Evolutionary conservation across 139 green algal species (phyloP), one percentile per base, ranked within the genome.

Genomic region (Coelastrella sp.): DNA sequence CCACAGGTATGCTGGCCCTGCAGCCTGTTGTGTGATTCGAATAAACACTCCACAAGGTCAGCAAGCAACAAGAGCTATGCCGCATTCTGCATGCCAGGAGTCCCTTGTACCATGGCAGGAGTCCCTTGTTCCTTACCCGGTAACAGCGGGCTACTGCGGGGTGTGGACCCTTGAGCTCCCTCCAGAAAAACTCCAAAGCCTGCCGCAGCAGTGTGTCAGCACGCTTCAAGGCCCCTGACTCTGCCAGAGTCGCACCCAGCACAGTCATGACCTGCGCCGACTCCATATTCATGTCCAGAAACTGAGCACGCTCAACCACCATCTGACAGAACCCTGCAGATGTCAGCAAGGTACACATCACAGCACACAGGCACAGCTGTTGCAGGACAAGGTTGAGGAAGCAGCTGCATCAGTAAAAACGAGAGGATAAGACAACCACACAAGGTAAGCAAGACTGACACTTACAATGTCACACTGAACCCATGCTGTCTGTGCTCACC

Each of bases 311-410:
- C 34, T 86, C 80, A 48, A 86, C 27, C 23, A 86, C 50, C 67
- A 80, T 30, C 80, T 86, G 80, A 34, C 80, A 86, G 67, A 80
- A 86, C 25, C 80, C 80, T 86, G 53, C 53, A 64, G 34, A 2
- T 59, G 67, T 8, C 62, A 71, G n/a, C 5, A 13, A 38, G 32
- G 1, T 27, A 38, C 62, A 53, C 11, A 57, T 41, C 11, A n/a
- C 38, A 1, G 62, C 5, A 51, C 23, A 51, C 4, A 17, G 7
- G 35, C 7, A 35, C 30, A 8, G 67, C 23, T 51, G 67, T 11
- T 57, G 25, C 67, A 51, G 13, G 0, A 66, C 0, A 27, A 34
- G 15, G 27, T 40, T 38, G 27, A 15, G 19, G 19, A 30, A 37
- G 19, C 38, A 3, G 45, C 45, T n/a, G n/a, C n/a, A n/a, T n/a